phyloP scores from a whole-genome alignment of 1,139 yeast genomes.

The Hansenula sp. region DNA sequence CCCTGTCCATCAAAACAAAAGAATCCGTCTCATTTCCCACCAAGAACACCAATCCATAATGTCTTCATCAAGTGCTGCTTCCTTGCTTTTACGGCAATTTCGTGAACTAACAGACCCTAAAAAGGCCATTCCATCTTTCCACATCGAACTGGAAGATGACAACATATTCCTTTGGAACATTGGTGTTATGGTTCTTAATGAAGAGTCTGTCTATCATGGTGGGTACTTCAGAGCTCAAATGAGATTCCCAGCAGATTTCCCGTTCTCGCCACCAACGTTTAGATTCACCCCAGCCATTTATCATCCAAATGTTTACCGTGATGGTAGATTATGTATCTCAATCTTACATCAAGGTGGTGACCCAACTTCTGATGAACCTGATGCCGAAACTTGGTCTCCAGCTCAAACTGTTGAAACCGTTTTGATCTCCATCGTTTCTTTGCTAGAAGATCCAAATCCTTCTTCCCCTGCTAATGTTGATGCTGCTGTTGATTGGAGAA shows the following conservation, averaged over 20 bases:
- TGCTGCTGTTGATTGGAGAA: slow-evolving; percentile 90
- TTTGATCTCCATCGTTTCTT: slow-evolving; percentile 81
- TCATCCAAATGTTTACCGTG: slow-evolving; percentile 93
- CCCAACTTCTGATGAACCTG: slow-evolving; percentile 86
- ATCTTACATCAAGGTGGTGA: slow-evolving; percentile 90
- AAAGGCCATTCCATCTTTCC: slow-evolving; percentile 88
- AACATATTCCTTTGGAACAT: slow-evolving; percentile 91
- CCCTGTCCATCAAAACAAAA: too few relatives aligned
- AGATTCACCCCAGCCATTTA: slow-evolving; percentile 92
- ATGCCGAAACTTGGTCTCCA: slow-evolving; percentile 93
- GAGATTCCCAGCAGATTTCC: slow-evolving; percentile 89
- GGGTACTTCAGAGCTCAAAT: slow-evolving; percentile 95
- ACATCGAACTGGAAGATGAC: slow-evolving; percentile 83
- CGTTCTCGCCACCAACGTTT: slow-evolving; percentile 88
- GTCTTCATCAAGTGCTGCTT: slow-evolving; percentile 20
- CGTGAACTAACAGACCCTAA: slow-evolving; percentile 92
- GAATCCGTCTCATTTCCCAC: too few relatives aligned
- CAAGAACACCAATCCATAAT: neutral
- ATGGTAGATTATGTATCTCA: slow-evolving; percentile 89
- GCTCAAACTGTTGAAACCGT: slow-evolving; percentile 95
- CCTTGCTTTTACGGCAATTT: slow-evolving; percentile 84
- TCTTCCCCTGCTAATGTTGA: slow-evolving; percentile 95
- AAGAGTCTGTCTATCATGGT: slow-evolving; percentile 89
- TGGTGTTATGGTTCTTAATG: slow-evolving; percentile 88
- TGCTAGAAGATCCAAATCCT: slow-evolving; percentile 90